A percentile compares a stretch with the other conserved stretches of the same genome.
These are phyloP conservation scores for Podila epigama DNA, from an alignment of 192 early-diverging fungal species.

Conservation along the genomic window DNA sequence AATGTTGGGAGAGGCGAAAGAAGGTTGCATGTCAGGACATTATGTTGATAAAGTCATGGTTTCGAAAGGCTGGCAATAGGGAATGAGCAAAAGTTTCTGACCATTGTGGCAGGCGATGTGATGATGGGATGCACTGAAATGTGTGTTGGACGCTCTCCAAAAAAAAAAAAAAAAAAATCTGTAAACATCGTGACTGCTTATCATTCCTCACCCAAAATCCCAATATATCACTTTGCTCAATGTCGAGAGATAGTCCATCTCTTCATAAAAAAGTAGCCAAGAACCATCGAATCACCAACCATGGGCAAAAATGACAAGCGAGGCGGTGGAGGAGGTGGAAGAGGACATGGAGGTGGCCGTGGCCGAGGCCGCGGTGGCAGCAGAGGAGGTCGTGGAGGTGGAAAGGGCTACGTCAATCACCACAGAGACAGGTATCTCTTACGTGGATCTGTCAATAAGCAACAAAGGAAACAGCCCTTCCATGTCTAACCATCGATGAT, in stretches of 20 bases:
- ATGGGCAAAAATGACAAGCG: constrained; percentile 49
- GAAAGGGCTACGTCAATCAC: constrained; percentile 25
- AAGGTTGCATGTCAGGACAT: background rate
- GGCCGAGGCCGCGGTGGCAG: constrained; percentile 45
- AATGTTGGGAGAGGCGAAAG: background rate
- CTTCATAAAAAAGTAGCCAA: constrained; percentile 5
- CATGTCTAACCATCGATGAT: background rate
- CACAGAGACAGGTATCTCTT: constrained; percentile 35
- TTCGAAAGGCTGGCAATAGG: no score
- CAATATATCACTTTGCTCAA: background rate
- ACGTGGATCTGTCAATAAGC: background rate
- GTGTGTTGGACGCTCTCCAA: background rate
- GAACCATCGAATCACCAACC: background rate
- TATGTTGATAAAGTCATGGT: no score
- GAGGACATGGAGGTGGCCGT: constrained; percentile 37
- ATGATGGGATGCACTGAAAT: background rate
- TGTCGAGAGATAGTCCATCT: background rate
- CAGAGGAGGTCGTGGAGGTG: constrained; percentile 32
- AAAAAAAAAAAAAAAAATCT: constrained; percentile 31
- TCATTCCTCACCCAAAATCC: background rate
- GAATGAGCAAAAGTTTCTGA: no score
- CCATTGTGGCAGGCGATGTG: background rate
- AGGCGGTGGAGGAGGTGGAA: constrained; percentile 14
- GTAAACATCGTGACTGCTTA: constrained; percentile 25
- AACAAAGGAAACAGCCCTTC: no score